A percentile compares a stretch with the other conserved stretches of the same genome.
Conservation (phyloP, 2,329 filamentous ascomycete species). For the Colletotrichum spinosum region DNA sequence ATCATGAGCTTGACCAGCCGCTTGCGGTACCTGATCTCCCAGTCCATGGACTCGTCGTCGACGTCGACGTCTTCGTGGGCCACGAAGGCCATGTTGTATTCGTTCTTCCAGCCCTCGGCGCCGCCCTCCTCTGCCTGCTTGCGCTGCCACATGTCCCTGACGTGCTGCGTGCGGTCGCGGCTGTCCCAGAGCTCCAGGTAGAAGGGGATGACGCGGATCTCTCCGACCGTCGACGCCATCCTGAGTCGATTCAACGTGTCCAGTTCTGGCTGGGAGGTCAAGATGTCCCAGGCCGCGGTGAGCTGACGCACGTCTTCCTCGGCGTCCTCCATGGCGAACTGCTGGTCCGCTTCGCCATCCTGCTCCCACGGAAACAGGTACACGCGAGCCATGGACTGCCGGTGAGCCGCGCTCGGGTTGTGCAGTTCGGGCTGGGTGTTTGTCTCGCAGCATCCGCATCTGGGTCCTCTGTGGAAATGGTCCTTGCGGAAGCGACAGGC, state of each 20-base stretch:
- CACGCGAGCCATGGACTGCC: slow-evolving; percentile 7
- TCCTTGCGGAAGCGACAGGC: slow-evolving; percentile 34
- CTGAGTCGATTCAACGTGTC: background rate
- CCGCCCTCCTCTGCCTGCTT: background rate
- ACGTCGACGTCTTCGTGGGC: too few relatives aligned
- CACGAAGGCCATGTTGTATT: too few relatives aligned
- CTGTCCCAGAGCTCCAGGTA: background rate
- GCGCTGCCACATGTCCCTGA: too few relatives aligned
- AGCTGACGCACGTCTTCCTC: background rate
- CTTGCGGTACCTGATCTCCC: background rate
- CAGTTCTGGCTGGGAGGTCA: background rate
- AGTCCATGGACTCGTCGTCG: too few relatives aligned
- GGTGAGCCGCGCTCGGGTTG: slow-evolving; percentile 26
- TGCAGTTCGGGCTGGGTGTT: slow-evolving; percentile 17
- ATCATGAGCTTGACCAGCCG: background rate
- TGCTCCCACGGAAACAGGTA: slow-evolving; percentile 12
- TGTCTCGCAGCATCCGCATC: slow-evolving; percentile 11
- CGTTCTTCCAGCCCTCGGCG: background rate
- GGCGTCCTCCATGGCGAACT: background rate
- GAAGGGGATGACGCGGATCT: slow-evolving; percentile 5
- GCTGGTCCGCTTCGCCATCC: background rate
- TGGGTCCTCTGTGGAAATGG: slow-evolving; percentile 16
- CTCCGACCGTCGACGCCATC: background rate
- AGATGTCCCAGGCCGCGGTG: background rate
- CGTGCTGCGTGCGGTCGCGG: background rate